phyloP scores from a whole-genome alignment of 331 rosid species.

The Telfairia occidentalis region DNA sequence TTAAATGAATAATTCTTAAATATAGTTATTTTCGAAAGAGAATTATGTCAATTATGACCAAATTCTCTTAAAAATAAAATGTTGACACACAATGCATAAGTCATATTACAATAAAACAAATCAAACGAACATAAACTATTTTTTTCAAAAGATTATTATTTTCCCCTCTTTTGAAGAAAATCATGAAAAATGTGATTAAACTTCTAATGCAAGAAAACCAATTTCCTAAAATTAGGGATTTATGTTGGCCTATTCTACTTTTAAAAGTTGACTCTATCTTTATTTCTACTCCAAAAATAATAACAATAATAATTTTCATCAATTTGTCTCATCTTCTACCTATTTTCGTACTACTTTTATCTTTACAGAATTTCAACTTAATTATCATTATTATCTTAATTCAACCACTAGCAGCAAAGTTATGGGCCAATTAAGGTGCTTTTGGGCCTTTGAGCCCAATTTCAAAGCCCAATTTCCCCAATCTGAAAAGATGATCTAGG shows the following conservation, averaged over 20 bases:
- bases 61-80: background rate
- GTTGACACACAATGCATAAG: background rate
- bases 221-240: constrained; percentile 3
- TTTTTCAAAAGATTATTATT: background rate
- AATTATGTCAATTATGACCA: background rate
- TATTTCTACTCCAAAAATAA: background rate
- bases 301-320: background rate
- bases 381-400: background rate
- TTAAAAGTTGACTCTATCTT: background rate
- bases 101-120: background rate
- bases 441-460: background rate
- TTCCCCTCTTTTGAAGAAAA: background rate
- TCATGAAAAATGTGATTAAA: constrained; percentile 2
- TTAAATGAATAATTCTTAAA: background rate
- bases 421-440: background rate
- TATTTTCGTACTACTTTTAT: background rate
- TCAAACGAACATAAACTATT: background rate
- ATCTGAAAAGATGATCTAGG: background rate
- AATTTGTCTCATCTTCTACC: background rate
- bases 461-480: background rate
- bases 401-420: background rate
- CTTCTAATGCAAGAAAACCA: background rate
- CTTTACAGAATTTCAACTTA: background rate
- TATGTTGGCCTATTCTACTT: constrained; percentile 2
- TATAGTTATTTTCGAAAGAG: too few species aligned